These are phyloP conservation scores for Aspergillus mulundensis DNA, from an alignment of 495 filamentous ascomycete genomes.

Conservation along the genomic window DNA sequence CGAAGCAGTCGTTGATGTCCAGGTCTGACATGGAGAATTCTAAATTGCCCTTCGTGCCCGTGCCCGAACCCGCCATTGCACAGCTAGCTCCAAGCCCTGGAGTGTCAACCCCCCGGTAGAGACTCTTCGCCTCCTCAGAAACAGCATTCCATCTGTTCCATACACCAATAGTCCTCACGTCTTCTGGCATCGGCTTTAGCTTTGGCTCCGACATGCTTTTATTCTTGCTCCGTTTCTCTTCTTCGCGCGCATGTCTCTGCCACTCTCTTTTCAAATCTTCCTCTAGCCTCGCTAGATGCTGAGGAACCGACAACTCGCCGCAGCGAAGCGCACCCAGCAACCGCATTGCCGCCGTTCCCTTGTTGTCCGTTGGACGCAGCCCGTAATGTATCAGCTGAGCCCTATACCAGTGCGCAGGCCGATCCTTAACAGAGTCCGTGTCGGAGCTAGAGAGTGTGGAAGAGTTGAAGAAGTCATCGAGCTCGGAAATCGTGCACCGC, in stretches of 20 bases:
- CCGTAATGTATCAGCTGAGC: constrained; percentile 59
- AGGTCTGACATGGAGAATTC: not conserved
- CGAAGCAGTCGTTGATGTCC: not conserved
- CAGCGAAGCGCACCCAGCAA: constrained; percentile 48
- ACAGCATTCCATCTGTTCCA: not conserved
- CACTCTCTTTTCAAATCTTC: constrained; percentile 50
- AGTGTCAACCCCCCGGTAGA: not conserved
- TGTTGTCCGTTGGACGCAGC: constrained; percentile 47
- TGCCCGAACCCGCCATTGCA: not conserved
- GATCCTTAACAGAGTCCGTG: constrained; percentile 32
- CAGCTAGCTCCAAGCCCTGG: too few relatives aligned
- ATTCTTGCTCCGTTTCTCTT: not conserved
- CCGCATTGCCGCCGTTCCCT: constrained; percentile 53
- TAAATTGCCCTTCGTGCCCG: not conserved
- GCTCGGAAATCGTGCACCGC: constrained; percentile 44
- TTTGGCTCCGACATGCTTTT: not conserved
- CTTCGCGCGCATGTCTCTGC: constrained; percentile 26
- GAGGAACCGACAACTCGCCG: constrained; percentile 41
- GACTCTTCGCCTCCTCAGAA: not conserved
- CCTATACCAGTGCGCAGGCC: constrained; percentile 52
- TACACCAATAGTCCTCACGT: not conserved
- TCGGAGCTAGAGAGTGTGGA: not conserved
- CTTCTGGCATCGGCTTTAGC: not conserved
- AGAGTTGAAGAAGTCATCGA: constrained; percentile 41
- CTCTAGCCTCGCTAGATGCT: constrained; percentile 40